Conservation (phyloP, 108 stramenopile species). For the Fragilariopsis cylindrus region DNA sequence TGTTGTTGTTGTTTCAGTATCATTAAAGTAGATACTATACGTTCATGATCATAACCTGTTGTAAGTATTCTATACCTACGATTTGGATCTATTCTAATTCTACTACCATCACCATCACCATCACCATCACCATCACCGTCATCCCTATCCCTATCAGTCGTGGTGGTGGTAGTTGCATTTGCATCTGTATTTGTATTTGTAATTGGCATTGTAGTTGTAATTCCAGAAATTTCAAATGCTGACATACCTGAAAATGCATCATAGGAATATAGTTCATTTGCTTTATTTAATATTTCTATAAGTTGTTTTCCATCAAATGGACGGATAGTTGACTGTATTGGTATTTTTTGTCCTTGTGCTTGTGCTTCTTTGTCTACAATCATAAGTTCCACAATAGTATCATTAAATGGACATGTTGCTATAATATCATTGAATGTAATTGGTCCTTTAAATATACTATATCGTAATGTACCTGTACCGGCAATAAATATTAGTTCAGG, state of each 20-base stretch:
- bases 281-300: background rate
- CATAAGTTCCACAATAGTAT: slow-evolving; percentile 38
- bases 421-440: slow-evolving; percentile 59
- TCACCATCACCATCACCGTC: background rate
- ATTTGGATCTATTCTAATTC: background rate
- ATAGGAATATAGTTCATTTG: background rate
- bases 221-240: background rate
- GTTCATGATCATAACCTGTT: background rate
- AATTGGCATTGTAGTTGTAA: background rate
- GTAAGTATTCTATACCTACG: background rate
- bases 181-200: background rate
- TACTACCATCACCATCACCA: no score
- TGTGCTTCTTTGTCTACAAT: background rate
- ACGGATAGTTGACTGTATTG: background rate
- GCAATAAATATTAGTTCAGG: slow-evolving; percentile 28
- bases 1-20: slow-evolving; percentile 1
- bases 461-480: slow-evolving; percentile 47
- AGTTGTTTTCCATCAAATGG: background rate
- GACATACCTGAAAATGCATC: background rate
- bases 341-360: background rate
- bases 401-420: slow-evolving; percentile 57
- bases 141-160: background rate
- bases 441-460: slow-evolving; percentile 47
- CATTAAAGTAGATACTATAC: background rate
- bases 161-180: background rate